Percentiles rank a stretch among this genome's conserved stretches.
Conservation (phyloP, 2,329 filamentous ascomycete genomes). For the Tolypocladium paradoxum region DNA sequence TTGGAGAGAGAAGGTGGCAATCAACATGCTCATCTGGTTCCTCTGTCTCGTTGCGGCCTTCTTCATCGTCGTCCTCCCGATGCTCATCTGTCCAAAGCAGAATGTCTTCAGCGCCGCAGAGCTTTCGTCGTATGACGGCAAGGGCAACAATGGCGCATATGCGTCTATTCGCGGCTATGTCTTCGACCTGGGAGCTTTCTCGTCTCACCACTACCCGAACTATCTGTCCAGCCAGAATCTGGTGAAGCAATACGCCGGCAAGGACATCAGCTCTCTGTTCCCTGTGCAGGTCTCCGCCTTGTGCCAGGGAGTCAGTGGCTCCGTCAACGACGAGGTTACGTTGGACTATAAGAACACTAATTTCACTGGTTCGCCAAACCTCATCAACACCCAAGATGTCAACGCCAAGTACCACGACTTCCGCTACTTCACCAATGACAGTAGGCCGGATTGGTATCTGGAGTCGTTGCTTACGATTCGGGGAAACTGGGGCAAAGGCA, state of each 20-base stretch:
- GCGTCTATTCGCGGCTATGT: conserved; percentile 81
- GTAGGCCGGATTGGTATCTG: conserved; percentile 81
- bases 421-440: conserved; percentile 71
- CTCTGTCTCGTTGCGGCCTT: conserved; percentile 69
- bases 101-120: conserved; percentile 75
- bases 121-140: conserved; percentile 62
- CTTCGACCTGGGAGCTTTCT: conserved; percentile 67
- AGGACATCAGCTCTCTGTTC: conserved; percentile 81
- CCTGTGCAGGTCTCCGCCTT: conserved; percentile 89
- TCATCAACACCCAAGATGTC: conserved; percentile 55
- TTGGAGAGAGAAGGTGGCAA: conserved; percentile 95
- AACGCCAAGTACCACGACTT: conserved; percentile 90
- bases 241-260: conserved; percentile 65
- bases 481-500: conserved; percentile 73
- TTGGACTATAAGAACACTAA: conserved; percentile 77
- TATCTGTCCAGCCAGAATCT: conserved; percentile 49
- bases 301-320: conserved; percentile 65
- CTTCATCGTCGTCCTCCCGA: conserved; percentile 82
- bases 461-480: conserved; percentile 77
- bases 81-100: conserved; percentile 82
- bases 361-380: conserved; percentile 52
- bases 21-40: conserved; percentile 96
- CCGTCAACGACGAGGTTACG: conserved; percentile 59
- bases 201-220: conserved; percentile 61
- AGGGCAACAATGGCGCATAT: conserved; percentile 52